Evolutionary conservation across 768 basidiomycete species (phyloP), one percentile per base, ranked within the genome.

Genomic region (Leccinum uliginosum): DNA sequence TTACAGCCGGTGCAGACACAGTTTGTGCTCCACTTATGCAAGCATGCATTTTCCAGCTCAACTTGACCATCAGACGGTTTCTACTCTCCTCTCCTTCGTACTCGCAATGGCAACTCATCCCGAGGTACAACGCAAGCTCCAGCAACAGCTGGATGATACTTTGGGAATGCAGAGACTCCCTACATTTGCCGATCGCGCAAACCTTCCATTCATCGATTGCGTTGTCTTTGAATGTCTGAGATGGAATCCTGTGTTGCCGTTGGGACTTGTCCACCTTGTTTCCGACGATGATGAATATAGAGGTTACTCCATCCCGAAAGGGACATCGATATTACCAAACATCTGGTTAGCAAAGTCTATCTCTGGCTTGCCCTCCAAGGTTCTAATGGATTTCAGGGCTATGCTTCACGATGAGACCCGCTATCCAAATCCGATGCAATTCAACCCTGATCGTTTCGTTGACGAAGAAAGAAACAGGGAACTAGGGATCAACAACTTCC

Each of bases 41-140:
- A 71, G 2, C 65, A 71, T 8, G 70, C 64, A 24, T 34, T 34
- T 50, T 23, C n/a, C 32, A n/a, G 47, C 58, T 62, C 40, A 66
- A 11, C 27, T 35, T 24, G 4, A 32, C 29, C 49, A 24, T 14
- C 34, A 85, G 83, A 84, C 81, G 3, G 74, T 79, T 12, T 76
- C 80, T 14, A 71, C 78, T 14, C 66, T 84, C 38, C 71, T 77
- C 38, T 73, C 76, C 4, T 83, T 84, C 63, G 58, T 82, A 24
- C 75, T 83, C 11, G 78, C 82, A 4, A 83, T 84, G 80, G 70
- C 80, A 47, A 71, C 79, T 29, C 65, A 83, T 64, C 83, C 84
- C 17, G 70, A 78, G 3, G 75, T 80, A 17, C 75, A 80, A 51
- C 69, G 66, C 58, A 78, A 75, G 64, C 76, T 74, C 9, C 84